Evolutionary conservation across 345 rosid genomes (phyloP).

Genomic region (Lagerstroemia speciosa): DNA sequence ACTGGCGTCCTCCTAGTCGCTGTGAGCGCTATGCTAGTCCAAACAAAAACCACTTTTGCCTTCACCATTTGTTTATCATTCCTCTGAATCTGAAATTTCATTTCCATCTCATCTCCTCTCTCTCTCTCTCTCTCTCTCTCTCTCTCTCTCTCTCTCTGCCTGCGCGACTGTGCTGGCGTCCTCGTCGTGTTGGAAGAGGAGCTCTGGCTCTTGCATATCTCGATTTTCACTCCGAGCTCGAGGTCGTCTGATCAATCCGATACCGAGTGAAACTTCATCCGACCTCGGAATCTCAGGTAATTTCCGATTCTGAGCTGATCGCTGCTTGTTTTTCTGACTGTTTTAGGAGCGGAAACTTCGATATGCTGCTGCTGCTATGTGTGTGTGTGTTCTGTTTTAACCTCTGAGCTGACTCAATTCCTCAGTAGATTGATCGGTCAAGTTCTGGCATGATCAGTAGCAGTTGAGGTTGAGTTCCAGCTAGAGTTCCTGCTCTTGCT

Average conservation of each 20-base stretch:
- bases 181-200: constrained; percentile 1
- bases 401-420: neutral
- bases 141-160: neutral
- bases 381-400: neutral
- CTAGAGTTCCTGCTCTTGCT: neutral
- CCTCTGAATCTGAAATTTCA: too few relatives aligned
- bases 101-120: too few relatives aligned
- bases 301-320: constrained; percentile 9
- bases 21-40: too few relatives aligned
- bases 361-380: neutral
- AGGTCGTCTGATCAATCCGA: neutral
- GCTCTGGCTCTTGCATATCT: neutral
- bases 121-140: neutral
- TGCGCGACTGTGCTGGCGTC: neutral
- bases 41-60: too few relatives aligned
- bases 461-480: neutral
- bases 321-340: neutral
- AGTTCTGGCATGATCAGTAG: neutral
- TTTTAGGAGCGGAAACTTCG: neutral
- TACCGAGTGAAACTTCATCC: neutral
- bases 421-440: neutral
- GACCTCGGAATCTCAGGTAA: constrained; percentile 25
- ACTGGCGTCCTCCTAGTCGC: too few relatives aligned
- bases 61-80: too few relatives aligned
- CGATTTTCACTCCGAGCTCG: neutral